Evolutionary conservation across 352 stramenopile species (phyloP).

Genomic region (Phytophthora colocasiae): DNA sequence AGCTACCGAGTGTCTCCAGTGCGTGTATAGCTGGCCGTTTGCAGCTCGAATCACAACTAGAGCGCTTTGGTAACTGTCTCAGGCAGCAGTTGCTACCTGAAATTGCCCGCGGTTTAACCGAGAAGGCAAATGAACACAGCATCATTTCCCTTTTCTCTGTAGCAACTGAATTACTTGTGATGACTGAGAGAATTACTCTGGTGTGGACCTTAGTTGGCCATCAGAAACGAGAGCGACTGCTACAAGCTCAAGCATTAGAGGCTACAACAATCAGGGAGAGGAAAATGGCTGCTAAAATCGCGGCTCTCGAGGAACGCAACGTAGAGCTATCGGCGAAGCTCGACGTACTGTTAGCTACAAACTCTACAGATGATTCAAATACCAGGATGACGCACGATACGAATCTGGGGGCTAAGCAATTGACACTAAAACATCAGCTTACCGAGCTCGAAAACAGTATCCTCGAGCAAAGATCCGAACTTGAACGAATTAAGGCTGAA

Average conservation of each 20-base stretch:
- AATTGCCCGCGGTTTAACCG: not conserved
- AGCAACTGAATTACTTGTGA: constrained; percentile 46
- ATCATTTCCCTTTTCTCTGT: constrained; percentile 18
- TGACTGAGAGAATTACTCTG: constrained; percentile 58
- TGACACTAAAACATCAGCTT: constrained; percentile 11
- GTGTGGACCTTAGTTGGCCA: constrained; percentile 59
- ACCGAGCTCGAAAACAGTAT: constrained; percentile 1
- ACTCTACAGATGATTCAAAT: not conserved
- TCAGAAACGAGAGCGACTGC: constrained; percentile 48
- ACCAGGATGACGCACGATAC: not conserved
- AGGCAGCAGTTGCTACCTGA: constrained; percentile 29
- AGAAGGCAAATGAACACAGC: not conserved
- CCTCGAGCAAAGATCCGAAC: constrained; percentile 3
- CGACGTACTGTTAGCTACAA: constrained; percentile 9
- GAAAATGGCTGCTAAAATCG: constrained; percentile 14
- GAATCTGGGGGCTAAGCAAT: constrained; percentile 16
- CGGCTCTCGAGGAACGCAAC: constrained; percentile 25
- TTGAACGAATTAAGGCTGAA: constrained; percentile 12
- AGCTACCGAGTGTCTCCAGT: constrained; percentile 47
- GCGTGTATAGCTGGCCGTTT: constrained; percentile 30
- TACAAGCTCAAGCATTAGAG: constrained; percentile 26
- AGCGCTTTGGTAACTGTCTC: constrained; percentile 48
- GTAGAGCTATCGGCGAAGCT: constrained; percentile 11
- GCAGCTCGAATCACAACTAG: constrained; percentile 52
- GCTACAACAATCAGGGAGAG: constrained; percentile 13